These are phyloP conservation scores for Venturiaceae sp. DNA, from an alignment of 2,329 filamentous ascomycete genomes.

Conservation along the genomic window DNA sequence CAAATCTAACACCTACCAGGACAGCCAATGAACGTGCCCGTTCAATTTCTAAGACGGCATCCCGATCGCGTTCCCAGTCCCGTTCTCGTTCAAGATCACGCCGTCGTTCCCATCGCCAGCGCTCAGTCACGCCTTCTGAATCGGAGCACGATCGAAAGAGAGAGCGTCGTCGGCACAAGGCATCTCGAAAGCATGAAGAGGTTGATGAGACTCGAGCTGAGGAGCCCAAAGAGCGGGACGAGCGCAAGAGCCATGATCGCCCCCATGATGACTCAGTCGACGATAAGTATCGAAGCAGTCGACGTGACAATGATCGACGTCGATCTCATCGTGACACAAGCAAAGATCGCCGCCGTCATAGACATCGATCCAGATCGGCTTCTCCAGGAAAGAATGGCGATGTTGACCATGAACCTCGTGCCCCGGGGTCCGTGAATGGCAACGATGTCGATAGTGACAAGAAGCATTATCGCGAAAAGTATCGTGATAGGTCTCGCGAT, in stretches of 20 bases:
- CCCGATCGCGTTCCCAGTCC: constrained; percentile 16
- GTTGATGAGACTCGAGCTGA: constrained; percentile 19
- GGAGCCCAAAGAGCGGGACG: constrained; percentile 35
- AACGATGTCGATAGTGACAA: constrained; percentile 18
- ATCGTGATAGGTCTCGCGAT: constrained; percentile 10
- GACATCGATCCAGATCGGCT: constrained; percentile 31
- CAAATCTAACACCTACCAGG: background rate
- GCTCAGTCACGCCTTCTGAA: constrained; percentile 22
- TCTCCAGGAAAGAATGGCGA: constrained; percentile 17
- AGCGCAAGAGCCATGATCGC: constrained; percentile 28
- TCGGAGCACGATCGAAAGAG: constrained; percentile 23
- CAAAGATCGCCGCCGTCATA: constrained; percentile 29
- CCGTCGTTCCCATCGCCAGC: constrained; percentile 27
- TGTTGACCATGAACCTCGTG: constrained; percentile 16
- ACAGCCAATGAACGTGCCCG: background rate
- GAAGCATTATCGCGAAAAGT: constrained; percentile 20
- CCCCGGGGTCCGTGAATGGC: constrained; percentile 18
- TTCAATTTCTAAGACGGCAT: background rate
- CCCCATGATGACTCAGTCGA: constrained; percentile 26
- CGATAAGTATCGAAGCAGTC: constrained; percentile 1
- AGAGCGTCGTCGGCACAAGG: constrained; percentile 37
- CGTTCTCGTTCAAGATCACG: constrained; percentile 29
- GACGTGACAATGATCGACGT: constrained; percentile 27
- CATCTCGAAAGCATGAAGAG: constrained; percentile 28
- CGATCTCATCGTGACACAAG: constrained; percentile 35